Percentiles rank a stretch among this genome's conserved stretches.
phyloP scores from a whole-genome alignment of 352 stramenopile species.

The Globisporangium megalacanthum region DNA sequence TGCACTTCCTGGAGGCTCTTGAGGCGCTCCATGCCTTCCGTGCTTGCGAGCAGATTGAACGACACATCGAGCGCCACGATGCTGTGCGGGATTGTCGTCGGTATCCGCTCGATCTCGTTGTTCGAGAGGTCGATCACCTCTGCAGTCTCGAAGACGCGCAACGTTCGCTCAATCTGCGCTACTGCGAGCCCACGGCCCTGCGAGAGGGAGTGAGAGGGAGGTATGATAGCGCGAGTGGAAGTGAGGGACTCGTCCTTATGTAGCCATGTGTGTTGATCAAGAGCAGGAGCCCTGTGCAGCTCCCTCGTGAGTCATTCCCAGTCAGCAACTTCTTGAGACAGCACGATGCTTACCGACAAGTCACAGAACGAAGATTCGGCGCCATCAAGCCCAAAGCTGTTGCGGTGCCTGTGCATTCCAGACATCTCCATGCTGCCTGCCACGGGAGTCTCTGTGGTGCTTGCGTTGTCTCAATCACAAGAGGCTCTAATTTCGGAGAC shows the following conservation, averaged over 20 bases:
- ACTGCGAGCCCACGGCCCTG: conserved; percentile 53
- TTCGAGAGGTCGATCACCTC: conserved; percentile 67
- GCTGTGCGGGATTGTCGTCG: conserved; percentile 32
- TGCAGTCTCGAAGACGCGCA: conserved; percentile 61
- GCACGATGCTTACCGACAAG: conserved; percentile 34
- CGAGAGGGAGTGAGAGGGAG: background rate
- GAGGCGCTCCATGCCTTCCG: conserved; percentile 49
- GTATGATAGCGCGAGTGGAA: background rate
- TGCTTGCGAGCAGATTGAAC: conserved; percentile 53
- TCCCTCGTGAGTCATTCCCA: background rate
- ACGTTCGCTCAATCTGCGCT: conserved; percentile 48
- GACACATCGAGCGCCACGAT: conserved; percentile 60
- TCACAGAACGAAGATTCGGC: conserved; percentile 58
- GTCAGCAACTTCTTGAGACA: too few relatives aligned
- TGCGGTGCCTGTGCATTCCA: conserved; percentile 16
- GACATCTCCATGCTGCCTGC: conserved; percentile 1
- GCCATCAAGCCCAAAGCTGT: conserved; percentile 49
- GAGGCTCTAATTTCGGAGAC: too few relatives aligned
- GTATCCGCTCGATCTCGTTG: conserved; percentile 66
- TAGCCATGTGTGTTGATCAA: background rate
- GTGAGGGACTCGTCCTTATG: background rate
- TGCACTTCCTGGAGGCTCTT: conserved; percentile 62
- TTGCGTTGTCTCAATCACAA: too few relatives aligned
- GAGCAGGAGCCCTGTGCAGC: background rate
- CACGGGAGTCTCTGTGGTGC: too few relatives aligned